Evolutionary conservation across 768 basidiomycete species (phyloP), one percentile per base, ranked within the genome.

Genomic region (Macrolepiota dolichaula): DNA sequence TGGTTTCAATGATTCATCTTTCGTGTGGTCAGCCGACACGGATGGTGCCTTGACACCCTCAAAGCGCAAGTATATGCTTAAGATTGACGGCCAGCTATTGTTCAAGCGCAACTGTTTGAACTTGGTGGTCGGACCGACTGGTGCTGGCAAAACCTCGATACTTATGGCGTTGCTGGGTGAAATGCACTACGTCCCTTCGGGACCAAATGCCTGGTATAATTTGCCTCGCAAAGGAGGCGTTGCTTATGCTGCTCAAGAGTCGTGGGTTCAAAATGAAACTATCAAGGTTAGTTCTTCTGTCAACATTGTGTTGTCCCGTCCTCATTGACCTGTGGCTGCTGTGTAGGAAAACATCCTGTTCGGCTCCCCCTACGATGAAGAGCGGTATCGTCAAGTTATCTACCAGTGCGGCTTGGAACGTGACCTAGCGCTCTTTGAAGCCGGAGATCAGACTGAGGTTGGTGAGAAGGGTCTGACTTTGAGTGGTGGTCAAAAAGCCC

Each of bases 231-330:
- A 71, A 4, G 78, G 77, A 1, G 89, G 89, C 9, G 80, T 94
- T 27, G 85, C 89, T 3, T 92, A 89, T 69, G 87, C 88, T 4
- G 86, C 87, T 1, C 91, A 93, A 69, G 89, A 91, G 69, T 84
- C 87, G 1, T 94, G 89, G 90, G 85, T 92, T 12, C 81, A 86
- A 70, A 92, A 89, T 63, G 89, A 87, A 64, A 90, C 88, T 0
- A 87, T 90, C 61, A 77, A 73, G 69, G 87, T 85, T 19, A 25
- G 64, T 61, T 36, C 40, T 19, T 47, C 10, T 17, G 32, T 40
- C 38, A 11, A 15, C 51, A 13, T 40, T 50, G 27, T 22, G 17
- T 15, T 53, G 25, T 19, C 51, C 42, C 25, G 35, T 17, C 44
- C 19, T 6, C 1, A 32, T 22, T 46, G 19, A 54, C 42, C 19